A percentile compares a stretch with the other conserved stretches of the same genome.
Evolutionary conservation across 139 green algal genomes (phyloP).

Genomic region (Chlamydomonas sphaeroides): DNA sequence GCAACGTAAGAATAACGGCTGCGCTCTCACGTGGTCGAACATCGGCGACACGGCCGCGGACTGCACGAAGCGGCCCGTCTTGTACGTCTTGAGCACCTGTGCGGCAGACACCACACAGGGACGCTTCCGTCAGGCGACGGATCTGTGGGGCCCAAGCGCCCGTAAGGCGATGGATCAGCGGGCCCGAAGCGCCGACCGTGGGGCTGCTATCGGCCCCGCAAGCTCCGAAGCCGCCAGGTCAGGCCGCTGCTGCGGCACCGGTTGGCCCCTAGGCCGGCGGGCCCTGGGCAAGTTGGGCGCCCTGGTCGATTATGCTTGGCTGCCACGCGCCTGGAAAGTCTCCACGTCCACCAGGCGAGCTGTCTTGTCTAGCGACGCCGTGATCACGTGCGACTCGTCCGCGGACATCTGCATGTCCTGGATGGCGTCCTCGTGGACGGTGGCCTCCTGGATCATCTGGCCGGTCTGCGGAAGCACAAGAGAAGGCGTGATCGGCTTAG

Average conservation of each 20-base stretch:
- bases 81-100: constrained; percentile 95
- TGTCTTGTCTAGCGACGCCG: constrained; percentile 92
- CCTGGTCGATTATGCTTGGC: too few relatives aligned
- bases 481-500: too few relatives aligned
- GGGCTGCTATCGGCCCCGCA: too few relatives aligned
- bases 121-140: too few relatives aligned
- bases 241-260: too few relatives aligned
- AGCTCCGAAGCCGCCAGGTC: too few relatives aligned
- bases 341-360: constrained; percentile 89
- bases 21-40: constrained; percentile 87
- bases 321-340: constrained; percentile 85
- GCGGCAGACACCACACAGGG: too few relatives aligned
- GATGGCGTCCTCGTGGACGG: constrained; percentile 90
- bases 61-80: constrained; percentile 90
- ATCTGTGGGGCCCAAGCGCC: too few relatives aligned
- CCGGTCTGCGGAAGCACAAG: constrained; percentile 74
- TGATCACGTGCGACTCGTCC: constrained; percentile 95
- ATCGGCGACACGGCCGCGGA: constrained; percentile 91
- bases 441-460: constrained; percentile 63
- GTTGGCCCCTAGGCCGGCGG: too few relatives aligned
- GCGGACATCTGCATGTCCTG: constrained; percentile 75
- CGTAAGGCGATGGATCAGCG: too few relatives aligned
- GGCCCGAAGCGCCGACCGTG: too few relatives aligned
- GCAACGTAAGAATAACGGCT: not conserved
- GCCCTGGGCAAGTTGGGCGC: too few relatives aligned